Evolutionary conservation across 108 stramenopile species (phyloP).

Genomic region (Hondaea fermentalgiana): DNA sequence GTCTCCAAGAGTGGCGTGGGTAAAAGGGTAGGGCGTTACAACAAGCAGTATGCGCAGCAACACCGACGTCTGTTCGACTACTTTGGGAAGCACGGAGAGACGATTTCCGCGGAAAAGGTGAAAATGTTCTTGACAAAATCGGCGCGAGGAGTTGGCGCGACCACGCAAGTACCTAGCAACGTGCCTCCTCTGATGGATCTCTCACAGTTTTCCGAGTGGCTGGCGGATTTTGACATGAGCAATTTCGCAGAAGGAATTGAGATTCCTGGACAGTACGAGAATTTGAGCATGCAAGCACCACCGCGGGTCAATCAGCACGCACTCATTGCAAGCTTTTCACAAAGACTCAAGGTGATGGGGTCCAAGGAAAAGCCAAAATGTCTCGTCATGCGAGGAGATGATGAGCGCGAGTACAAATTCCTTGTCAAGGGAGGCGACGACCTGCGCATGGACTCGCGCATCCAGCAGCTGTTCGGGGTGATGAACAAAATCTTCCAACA

Average conservation of each 20-base stretch:
- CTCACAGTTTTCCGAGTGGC: conserved; percentile 35
- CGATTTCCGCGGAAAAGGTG: background rate
- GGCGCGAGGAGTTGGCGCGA: background rate
- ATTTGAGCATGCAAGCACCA: background rate
- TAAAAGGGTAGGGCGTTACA: conserved; percentile 26
- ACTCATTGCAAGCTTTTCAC: conserved; percentile 26
- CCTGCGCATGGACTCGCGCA: conserved; percentile 38
- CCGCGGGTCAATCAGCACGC: conserved; percentile 13
- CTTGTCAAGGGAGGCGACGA: conserved; percentile 52
- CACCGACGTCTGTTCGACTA: background rate
- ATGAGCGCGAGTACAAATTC: conserved; percentile 32
- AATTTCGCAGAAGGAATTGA: conserved; percentile 27
- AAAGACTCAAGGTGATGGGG: conserved; percentile 21
- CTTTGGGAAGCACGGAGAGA: background rate
- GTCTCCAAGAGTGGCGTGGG: background rate
- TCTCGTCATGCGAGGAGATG: conserved; percentile 31
- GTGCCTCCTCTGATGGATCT: background rate
- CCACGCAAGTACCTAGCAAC: background rate
- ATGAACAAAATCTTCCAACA: conserved; percentile 37
- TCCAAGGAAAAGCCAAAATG: conserved; percentile 39
- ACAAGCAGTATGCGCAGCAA: conserved; percentile 25
- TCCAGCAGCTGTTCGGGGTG: conserved; percentile 41
- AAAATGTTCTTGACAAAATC: background rate
- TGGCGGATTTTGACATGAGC: conserved; percentile 34
- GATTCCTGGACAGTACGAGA: conserved; percentile 38